Base-by-base conservation (phyloP, 148 eudicot genomes). In the Suaeda aralocaspica region DNA sequence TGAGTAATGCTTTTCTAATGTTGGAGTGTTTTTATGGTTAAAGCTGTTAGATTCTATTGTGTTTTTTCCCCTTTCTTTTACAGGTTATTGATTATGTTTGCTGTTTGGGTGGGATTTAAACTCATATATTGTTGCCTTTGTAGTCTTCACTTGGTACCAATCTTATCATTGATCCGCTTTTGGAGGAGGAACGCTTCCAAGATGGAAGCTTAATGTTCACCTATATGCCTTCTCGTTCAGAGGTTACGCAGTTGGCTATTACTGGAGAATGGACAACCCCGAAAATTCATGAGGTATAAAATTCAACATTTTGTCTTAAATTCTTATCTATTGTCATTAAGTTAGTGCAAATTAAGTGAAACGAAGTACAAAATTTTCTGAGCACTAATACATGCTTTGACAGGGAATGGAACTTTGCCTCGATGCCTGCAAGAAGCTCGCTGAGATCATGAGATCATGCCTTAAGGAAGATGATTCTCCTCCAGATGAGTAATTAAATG, bases 211-310 rank as follows among this genome's bases (percentile, higher is more conserved):
- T 91, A 39, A 78, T 87, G 89, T 73, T 94, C 48, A 80, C 96
- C 24, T 85, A 85, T 70, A 89, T 91, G 93, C 88, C 99, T 66
- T 85, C 87, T 26, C 91, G 96, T 55, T 81, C 84, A 18, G 97
- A 91, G 81, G 91, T 94, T 28, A 94, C 96, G 45, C 99, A 94
- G 64, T 74, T 94, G 83, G 82, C 86, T 45, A 69, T 89, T 65
- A 81, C 99, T 1, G 99, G 99, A 72, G 93, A 91, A 74, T 95
- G 97, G 99, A 83, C 96, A 8, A 84, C 93, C 28, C 78, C 92
- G 24, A 89, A 86, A 79, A 84, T 89, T 77, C 86, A 89, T 7
- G 97, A 91, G 96, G 98, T 94, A 87, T 33, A 50, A 5, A 58
- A 51, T 53, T 63, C 29, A 39, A 49, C 49, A 29, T 24, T 11